A percentile compares a stretch with the other conserved stretches of the same genome.
phyloP scores from a whole-genome alignment of 345 rosid species.

The Lumnitzera littorea region DNA sequence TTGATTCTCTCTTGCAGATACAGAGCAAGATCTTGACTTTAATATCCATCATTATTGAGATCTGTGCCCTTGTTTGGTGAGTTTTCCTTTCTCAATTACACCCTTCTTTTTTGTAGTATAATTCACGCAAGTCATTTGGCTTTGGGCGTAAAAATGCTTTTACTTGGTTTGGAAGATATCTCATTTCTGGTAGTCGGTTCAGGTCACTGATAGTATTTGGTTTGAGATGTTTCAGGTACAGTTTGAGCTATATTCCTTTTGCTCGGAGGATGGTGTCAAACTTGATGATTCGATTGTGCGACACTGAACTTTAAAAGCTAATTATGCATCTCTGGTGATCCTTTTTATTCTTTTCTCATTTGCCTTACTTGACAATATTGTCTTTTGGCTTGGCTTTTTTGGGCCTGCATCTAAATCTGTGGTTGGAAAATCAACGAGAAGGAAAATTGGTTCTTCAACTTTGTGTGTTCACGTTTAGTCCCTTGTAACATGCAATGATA shows the following conservation, averaged over 20 bases:
- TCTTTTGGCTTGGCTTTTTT: neutral
- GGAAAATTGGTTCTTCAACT: neutral
- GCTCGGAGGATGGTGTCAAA: constrained; percentile 76
- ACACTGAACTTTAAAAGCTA: constrained; percentile 59
- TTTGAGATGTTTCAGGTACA: constrained; percentile 64
- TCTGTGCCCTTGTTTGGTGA: constrained; percentile 82
- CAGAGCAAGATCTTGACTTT: constrained; percentile 72
- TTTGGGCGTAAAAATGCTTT: neutral
- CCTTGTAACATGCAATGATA: neutral
- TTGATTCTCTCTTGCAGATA: constrained; percentile 40
- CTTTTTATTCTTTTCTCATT: neutral
- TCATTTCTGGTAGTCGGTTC: neutral
- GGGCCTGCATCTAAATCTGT: neutral
- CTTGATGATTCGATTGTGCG: constrained; percentile 67
- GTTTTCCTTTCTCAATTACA: constrained; percentile 15
- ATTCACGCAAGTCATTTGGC: neutral
- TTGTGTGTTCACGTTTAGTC: neutral
- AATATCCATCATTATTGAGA: constrained; percentile 74
- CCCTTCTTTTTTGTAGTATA: no score
- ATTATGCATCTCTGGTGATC: neutral
- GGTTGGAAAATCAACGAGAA: no score
- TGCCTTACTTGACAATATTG: neutral
- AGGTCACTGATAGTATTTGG: neutral
- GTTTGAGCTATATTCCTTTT: constrained; percentile 86
- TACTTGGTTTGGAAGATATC: no score